Conservation (phyloP, 2,329 filamentous ascomycete species). For the Talaromyces sp. region DNA sequence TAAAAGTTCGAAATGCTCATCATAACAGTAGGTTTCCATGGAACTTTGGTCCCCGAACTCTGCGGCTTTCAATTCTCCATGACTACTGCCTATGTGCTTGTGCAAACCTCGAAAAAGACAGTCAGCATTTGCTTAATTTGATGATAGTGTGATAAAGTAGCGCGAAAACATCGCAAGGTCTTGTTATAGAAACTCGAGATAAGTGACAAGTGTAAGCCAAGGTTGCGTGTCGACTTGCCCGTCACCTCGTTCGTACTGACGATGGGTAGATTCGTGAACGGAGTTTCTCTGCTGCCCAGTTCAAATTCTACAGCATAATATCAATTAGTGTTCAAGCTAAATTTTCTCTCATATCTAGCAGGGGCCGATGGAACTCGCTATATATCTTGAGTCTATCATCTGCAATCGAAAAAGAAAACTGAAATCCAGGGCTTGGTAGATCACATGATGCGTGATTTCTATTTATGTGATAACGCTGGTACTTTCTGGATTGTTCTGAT, state of each 20-base stretch:
- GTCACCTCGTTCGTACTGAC: neutral
- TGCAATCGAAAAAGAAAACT: neutral
- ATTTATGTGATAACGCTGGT: neutral
- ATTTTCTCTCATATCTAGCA: neutral
- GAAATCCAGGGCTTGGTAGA: neutral
- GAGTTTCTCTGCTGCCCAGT: neutral
- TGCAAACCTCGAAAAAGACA: neutral
- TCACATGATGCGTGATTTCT: neutral
- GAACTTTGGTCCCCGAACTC: neutral
- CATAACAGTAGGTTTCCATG: neutral
- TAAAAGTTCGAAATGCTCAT: neutral
- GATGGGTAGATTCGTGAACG: neutral
- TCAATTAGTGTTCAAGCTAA: neutral
- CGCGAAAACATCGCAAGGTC: neutral
- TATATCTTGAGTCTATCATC: neutral
- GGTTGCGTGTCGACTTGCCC: neutral
- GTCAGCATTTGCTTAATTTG: neutral
- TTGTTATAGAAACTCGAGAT: neutral
- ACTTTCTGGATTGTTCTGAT: neutral
- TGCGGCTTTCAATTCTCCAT: neutral
- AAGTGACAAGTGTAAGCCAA: neutral
- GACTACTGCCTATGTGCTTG: neutral
- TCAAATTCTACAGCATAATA: neutral
- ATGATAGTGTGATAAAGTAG: neutral
- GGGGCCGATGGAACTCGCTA: neutral